phyloP scores from a whole-genome alignment of 2,329 filamentous ascomycete genomes.

The Fusarium liriodendri region DNA sequence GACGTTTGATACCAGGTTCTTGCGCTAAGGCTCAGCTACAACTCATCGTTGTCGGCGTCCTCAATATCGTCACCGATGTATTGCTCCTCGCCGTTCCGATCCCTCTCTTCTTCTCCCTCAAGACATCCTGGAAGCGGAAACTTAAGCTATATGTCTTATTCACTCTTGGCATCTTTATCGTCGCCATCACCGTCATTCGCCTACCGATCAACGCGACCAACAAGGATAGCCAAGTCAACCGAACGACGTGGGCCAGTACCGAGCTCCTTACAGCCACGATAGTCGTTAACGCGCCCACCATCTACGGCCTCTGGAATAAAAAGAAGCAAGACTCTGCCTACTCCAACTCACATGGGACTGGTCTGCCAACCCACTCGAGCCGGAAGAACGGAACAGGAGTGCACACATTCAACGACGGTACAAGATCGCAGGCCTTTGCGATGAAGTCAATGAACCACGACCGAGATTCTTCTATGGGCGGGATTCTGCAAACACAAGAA shows the following conservation, averaged over 20 bases:
- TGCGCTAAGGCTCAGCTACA: conserved; percentile 34
- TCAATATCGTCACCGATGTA: conserved; percentile 44
- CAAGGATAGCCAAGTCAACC: conserved; percentile 49
- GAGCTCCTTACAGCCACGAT: conserved; percentile 49
- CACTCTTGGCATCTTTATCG: conserved; percentile 53
- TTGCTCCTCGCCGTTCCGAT: conserved; percentile 43
- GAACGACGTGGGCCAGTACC: conserved; percentile 52
- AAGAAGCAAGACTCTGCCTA: neutral
- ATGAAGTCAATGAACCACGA: neutral
- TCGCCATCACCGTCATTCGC: conserved; percentile 52
- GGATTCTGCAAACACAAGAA: neutral
- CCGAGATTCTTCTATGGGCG: neutral
- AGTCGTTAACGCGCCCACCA: conserved; percentile 53
- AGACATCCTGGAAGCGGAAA: conserved; percentile 46
- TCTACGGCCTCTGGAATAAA: conserved; percentile 51
- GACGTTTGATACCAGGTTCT: neutral
- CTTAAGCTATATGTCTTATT: conserved; percentile 49
- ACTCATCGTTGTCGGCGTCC: conserved; percentile 35
- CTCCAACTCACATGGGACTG: neutral
- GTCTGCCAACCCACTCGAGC: neutral
- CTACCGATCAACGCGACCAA: conserved; percentile 51
- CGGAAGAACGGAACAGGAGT: neutral
- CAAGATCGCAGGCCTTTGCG: neutral
- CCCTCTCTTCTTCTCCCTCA: conserved; percentile 43
- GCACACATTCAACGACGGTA: neutral